Percentiles rank a stretch among this genome's conserved stretches.
Conservation (phyloP, 148 eudicot genomes). For the Heliamphora exappendiculata region DNA sequence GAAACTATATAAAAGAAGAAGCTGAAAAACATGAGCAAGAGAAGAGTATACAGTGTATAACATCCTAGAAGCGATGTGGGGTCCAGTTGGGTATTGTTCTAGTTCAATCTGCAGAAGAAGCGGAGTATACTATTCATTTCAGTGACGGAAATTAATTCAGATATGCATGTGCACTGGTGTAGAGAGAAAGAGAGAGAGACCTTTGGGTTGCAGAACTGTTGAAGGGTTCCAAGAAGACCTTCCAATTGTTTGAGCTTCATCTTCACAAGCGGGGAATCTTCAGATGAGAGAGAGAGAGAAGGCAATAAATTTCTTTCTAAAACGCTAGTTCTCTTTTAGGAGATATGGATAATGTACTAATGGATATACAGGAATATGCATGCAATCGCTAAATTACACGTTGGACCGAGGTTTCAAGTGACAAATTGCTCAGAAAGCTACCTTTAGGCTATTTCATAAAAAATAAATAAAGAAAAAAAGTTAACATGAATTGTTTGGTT, state of each 20-base stretch:
- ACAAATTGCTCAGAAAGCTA: no score
- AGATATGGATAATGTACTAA: no score
- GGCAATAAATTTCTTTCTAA: neutral
- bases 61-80: slow-evolving; percentile 96
- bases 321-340: neutral
- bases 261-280: slow-evolving; percentile 18
- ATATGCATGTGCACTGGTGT: neutral
- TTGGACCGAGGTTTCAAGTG: no score
- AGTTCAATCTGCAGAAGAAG: slow-evolving; percentile 64
- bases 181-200: slow-evolving; percentile 24
- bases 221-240: slow-evolving; percentile 70
- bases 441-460: no score
- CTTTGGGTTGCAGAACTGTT: slow-evolving; percentile 80
- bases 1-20: neutral
- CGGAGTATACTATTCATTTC: neutral
- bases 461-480: no score
- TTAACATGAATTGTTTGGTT: no score
- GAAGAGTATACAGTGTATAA: slow-evolving; percentile 58
- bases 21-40: neutral
- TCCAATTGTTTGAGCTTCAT: slow-evolving; percentile 99
- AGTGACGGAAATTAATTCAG: neutral
- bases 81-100: slow-evolving; percentile 97
- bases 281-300: neutral
- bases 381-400: no score
- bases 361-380: no score